Evolutionary conservation across 2,329 filamentous ascomycete species (phyloP).

Genomic region (Rhynchosporium secalis): DNA sequence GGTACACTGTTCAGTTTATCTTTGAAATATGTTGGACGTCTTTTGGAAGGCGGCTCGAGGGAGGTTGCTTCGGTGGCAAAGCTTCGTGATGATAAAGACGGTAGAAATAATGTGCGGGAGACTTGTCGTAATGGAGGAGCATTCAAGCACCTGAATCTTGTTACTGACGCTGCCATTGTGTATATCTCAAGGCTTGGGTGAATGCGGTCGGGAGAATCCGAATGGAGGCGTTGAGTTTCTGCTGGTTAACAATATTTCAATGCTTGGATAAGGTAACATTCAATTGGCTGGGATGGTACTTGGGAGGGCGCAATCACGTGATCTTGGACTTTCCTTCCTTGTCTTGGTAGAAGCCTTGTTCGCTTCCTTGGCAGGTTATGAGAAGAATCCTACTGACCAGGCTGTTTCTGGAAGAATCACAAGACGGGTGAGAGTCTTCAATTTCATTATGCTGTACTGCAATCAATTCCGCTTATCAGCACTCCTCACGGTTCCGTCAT

Average conservation of each 20-base stretch:
- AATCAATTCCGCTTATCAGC: too few relatives aligned
- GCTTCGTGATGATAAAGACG: conserved; percentile 26
- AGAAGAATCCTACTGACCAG: too few relatives aligned
- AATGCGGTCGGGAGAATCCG: not conserved
- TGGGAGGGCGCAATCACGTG: conserved; percentile 13
- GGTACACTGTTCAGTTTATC: conserved; percentile 47
- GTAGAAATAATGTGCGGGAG: conserved; percentile 26
- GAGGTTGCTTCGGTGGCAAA: conserved; percentile 36
- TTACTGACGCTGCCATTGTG: conserved; percentile 34
- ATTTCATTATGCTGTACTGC: too few relatives aligned
- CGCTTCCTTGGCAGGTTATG: not conserved
- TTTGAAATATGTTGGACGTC: conserved; percentile 42
- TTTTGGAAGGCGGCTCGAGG: conserved; percentile 30
- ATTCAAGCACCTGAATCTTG: conserved; percentile 37
- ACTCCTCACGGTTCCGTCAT: too few relatives aligned
- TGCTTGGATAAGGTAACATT: conserved; percentile 3
- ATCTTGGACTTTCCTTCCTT: not conserved
- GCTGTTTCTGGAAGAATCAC: too few relatives aligned
- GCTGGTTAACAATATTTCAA: not conserved
- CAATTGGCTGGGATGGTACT: conserved; percentile 1
- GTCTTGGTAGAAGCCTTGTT: conserved; percentile 2
- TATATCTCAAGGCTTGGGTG: not conserved
- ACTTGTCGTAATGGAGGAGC: conserved; percentile 33
- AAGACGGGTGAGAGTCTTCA: too few relatives aligned
- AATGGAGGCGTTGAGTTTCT: not conserved